These are phyloP conservation scores for Panaeolus papilionaceus DNA, from an alignment of 768 basidiomycete species.

Conservation along the genomic window DNA sequence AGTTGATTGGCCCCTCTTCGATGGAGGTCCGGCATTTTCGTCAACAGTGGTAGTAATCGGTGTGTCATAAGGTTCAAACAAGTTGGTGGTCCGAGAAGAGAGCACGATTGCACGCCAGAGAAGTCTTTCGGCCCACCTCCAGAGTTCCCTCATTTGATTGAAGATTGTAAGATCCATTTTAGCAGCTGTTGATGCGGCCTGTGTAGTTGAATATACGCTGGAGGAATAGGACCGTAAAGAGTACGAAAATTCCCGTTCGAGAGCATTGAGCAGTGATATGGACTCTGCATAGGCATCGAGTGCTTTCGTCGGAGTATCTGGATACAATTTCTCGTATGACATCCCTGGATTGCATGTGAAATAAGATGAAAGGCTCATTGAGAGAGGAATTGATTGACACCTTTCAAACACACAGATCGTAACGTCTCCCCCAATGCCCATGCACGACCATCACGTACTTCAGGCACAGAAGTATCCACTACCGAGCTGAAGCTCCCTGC, in stretches of 20 bases:
- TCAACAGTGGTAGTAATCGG: constrained; percentile 9
- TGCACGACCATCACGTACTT: constrained; percentile 70
- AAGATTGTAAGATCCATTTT: constrained; percentile 62
- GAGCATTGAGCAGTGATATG: constrained; percentile 57
- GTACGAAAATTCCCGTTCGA: constrained; percentile 53
- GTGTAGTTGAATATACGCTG: constrained; percentile 22
- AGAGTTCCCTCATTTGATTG: constrained; percentile 77
- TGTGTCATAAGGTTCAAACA: constrained; percentile 30
- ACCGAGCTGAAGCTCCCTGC: constrained; percentile 56
- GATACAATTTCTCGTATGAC: constrained; percentile 67
- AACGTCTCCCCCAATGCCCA: constrained; percentile 80
- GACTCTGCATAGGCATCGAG: constrained; percentile 62
- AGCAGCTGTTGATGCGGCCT: constrained; percentile 34
- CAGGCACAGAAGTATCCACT: constrained; percentile 48
- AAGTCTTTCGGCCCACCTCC: constrained; percentile 84
- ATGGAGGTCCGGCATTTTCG: constrained; percentile 21
- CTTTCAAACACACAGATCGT: constrained; percentile 80
- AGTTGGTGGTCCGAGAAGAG: constrained; percentile 52
- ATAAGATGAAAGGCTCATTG: not conserved
- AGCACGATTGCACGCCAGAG: constrained; percentile 83
- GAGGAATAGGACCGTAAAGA: constrained; percentile 9
- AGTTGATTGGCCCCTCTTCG: constrained; percentile 19
- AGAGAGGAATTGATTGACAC: constrained; percentile 42
- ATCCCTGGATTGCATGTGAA: constrained; percentile 59
- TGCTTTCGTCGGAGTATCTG: constrained; percentile 53